A percentile compares a stretch with the other conserved stretches of the same genome.
phyloP scores from a whole-genome alignment of 208 protist genomes.

The Plasmodiophora brassicae region DNA sequence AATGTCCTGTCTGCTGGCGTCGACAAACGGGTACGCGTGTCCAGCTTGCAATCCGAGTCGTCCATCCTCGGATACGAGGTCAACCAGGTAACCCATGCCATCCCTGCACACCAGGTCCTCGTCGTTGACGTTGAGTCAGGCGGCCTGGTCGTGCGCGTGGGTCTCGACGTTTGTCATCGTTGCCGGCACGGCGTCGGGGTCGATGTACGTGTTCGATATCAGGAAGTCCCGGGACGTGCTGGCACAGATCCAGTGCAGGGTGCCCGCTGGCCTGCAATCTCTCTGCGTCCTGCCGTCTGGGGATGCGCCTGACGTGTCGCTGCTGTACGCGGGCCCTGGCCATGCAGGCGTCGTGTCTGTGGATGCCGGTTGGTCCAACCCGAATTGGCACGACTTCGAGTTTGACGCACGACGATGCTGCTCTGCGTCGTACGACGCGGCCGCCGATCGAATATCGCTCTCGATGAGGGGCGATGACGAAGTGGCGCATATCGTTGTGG shows the following conservation, averaged over 20 bases:
- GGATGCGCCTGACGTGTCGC: background rate
- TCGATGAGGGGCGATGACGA: background rate
- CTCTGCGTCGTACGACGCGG: background rate
- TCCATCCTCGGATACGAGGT: background rate
- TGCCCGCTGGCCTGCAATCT: background rate
- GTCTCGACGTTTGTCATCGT: background rate
- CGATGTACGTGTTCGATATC: background rate
- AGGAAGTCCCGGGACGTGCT: background rate
- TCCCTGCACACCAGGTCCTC: too few relatives aligned
- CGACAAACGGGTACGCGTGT: background rate
- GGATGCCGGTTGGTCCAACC: background rate
- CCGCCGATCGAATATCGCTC: background rate
- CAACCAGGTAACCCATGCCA: too few relatives aligned
- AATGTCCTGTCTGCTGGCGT: background rate
- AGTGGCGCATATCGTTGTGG: background rate
- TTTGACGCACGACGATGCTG: background rate
- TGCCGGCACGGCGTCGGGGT: background rate
- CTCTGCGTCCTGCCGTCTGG: background rate
- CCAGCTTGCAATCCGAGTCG: background rate
- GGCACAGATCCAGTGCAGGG: background rate
- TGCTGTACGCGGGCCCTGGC: background rate
- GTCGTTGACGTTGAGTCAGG: too few relatives aligned
- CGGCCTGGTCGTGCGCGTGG: background rate
- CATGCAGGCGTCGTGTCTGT: background rate
- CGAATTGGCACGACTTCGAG: background rate